These are phyloP conservation scores for Graphilbum ipis-grandicollis DNA, from an alignment of 2,329 filamentous ascomycete genomes.

Conservation along the genomic window DNA sequence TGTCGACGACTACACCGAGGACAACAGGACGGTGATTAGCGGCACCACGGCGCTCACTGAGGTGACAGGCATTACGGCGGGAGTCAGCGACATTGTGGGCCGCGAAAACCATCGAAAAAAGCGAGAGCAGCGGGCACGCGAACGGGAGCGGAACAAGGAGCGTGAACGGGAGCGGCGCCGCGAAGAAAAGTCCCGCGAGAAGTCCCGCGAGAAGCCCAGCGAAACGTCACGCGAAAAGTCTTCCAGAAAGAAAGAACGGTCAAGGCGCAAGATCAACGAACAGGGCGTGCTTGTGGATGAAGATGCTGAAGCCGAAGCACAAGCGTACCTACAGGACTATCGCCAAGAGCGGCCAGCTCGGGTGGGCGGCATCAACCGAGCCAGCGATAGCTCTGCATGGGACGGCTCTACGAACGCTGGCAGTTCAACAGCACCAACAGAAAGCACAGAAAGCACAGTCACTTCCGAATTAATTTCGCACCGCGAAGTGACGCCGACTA, in stretches of 20 bases:
- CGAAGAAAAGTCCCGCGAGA: constrained; percentile 16
- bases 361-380: constrained; percentile 77
- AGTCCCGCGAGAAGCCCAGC: constrained; percentile 19
- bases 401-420: constrained; percentile 56
- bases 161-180: constrained; percentile 16
- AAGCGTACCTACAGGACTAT: constrained; percentile 60
- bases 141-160: constrained; percentile 24
- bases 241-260: constrained; percentile 22
- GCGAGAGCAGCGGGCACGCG: constrained; percentile 35
- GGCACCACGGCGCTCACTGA: constrained; percentile 14
- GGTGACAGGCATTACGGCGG: constrained; percentile 38
- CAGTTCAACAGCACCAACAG: constrained; percentile 23
- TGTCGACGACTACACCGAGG: constrained; percentile 26
- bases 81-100: constrained; percentile 35
- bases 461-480: constrained; percentile 43
- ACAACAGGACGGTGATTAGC: constrained; percentile 19
- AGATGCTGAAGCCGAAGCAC: constrained; percentile 38
- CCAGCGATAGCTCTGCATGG: constrained; percentile 62
- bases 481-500: constrained; percentile 38
- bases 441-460: constrained; percentile 26
- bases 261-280: constrained; percentile 30
- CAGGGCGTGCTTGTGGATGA: constrained; percentile 47
- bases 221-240: constrained; percentile 15
- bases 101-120: constrained; percentile 35
- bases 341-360: constrained; percentile 71